Evolutionary conservation across 202 grass and related monocot genomes (phyloP), one percentile per base, ranked within the genome.

Genomic region (Bolboschoenoplectus hybrid): DNA sequence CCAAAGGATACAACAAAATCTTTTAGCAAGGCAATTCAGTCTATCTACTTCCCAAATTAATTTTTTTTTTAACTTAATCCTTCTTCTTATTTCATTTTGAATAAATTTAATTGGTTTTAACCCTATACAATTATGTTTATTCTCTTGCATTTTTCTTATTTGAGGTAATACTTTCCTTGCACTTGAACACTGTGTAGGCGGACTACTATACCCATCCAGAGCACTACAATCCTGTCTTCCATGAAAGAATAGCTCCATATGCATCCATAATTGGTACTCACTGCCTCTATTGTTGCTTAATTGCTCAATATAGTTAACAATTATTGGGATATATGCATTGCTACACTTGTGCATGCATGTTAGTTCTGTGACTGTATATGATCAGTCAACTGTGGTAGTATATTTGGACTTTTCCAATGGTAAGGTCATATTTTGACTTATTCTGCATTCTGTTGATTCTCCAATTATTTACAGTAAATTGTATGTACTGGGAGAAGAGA

Each of bases 401-500:
- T 34, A 56, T 51, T 12, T 16, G 50, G 9, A 57, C 14, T 78
- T 57, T 36, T 78, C 74, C 34, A 57, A 78, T 57, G 13, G 4
- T 78, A 39, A 56, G 20, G 9, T 73, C 9, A 50, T 38, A 55
- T 44, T 43, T 57, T 85, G 51, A 72, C 47, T 75, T 61, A 39
- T 63, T 63, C 7, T 16, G 45, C 44, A 10, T 75, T 81, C 4
- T 60, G 45, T 67, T 67, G 84, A 69, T 74, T 6, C 17, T 74
- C 47, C 10, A 89, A 46, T n/a, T 80, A 35, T 85, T 34, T 63
- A 39, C 84, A 98, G 96, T 98, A 38, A 98, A 98, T 82, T 98
- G 96, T 87, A 98, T 95, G 93, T 98, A 98, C 56, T 98, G 96
- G 96, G 96, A 98, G 80, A 95, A 86, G 80, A 98, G 96, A 70